Percentiles rank a stretch among this genome's conserved stretches.
Evolutionary conservation across 2,329 filamentous ascomycete species (phyloP).

Genomic region (Alternaria postmessia): DNA sequence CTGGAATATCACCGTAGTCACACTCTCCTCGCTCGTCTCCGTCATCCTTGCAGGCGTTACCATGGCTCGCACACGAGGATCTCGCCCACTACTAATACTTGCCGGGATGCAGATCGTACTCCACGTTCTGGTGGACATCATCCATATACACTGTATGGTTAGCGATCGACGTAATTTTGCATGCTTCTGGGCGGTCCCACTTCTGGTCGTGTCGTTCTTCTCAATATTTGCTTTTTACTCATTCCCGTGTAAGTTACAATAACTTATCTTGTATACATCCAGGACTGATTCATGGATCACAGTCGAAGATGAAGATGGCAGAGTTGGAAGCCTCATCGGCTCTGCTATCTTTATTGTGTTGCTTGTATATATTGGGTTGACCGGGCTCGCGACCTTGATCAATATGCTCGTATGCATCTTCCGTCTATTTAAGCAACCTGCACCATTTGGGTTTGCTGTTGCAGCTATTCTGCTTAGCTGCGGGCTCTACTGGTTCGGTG

Average conservation of each 20-base stretch:
- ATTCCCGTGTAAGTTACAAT: conserved; percentile 8
- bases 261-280: not conserved
- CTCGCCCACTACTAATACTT: conserved; percentile 5
- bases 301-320: conserved; percentile 3
- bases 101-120: conserved; percentile 14
- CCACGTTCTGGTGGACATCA: conserved; percentile 6
- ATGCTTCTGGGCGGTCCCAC: conserved; percentile 3
- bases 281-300: not conserved
- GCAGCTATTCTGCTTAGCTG: conserved; percentile 6
- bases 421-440: not conserved
- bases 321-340: not conserved
- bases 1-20: conserved; percentile 5
- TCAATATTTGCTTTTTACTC: conserved; percentile 13
- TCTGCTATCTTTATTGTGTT: conserved; percentile 2
- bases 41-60: conserved; percentile 10
- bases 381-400: conserved; percentile 5
- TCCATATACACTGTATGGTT: conserved; percentile 7
- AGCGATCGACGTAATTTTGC: not conserved
- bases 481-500: not conserved
- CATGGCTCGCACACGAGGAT: conserved; percentile 8
- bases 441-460: not conserved
- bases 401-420: not conserved
- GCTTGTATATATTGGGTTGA: not conserved
- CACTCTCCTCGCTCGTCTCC: conserved; percentile 12
- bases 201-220: conserved; percentile 6